Base-by-base conservation (phyloP, 345 rosid genomes). In the Mallotus nudiflorus region DNA sequence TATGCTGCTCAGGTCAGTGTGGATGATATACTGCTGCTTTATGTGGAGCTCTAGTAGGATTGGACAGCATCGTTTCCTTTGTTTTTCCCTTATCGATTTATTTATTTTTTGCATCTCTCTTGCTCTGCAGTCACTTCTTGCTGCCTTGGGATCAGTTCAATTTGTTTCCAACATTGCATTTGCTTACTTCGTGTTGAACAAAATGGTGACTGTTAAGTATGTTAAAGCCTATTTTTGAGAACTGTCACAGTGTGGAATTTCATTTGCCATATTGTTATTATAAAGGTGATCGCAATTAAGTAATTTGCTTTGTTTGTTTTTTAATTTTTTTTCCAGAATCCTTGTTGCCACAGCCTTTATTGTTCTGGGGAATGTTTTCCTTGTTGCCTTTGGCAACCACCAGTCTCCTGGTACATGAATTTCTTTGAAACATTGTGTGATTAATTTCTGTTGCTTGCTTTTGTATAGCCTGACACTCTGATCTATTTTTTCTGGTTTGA, bases 1-100 rank as follows among this genome's bases (percentile, higher is more conserved):
- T 94, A 94, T 91, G 99, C 99, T 86, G 99, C 99, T 68, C 99
- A 95, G 99, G 99, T 95, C 51, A 75, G 76, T 82, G 27, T 68
- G 68, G 10, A 25, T 66, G 18, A 29, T 35, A 54, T n/a, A 37
- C 37, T 57, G 7, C 48, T 33, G 6, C 46, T 42, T 8, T 42
- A 22, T 12, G 18, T 48, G 37, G 14, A 35, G 33, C 42, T 66
- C 4, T 53, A 20, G 60, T 24, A n/a, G 61, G 37, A 53, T 24
- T 62, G 22, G 50, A 67, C 44, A 40, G 28, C 27, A 48, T 48
- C 48, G 65, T 12, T 67, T 39, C 5, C 66, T 58, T 53, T 66
- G 14, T 69, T 64, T 51, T 51, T 52, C 60, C 65, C 51, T 27
- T 57, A 12, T 66, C 48, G 24, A 10, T 8, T 42, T 28, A 4